Base-by-base conservation (phyloP, 805 yeast species). In the Candida sithepensis region DNA sequence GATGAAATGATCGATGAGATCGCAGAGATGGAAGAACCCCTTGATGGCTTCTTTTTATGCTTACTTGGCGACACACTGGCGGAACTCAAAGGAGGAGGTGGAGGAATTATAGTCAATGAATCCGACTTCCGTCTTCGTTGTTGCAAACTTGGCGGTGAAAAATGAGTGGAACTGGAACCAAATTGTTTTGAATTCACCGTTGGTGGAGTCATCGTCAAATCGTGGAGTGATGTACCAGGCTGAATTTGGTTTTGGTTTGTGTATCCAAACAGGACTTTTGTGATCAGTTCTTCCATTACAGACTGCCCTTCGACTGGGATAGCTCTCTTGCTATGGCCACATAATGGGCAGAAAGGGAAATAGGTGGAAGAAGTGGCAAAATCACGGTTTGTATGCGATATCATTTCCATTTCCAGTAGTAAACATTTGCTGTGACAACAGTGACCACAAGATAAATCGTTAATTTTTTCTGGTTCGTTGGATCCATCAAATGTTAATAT, bases 381-480 rank as follows among this genome's bases (percentile, higher is more conserved):
- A 18, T 51, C 32, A 14, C 19, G 51, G 3, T 47, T 22, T 8
- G 48, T 16, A 3, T 44, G 34, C 1, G 53, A 16, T 4, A 49
- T 22, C 20, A 57, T 51, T 39, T 66, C 72, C 57, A 73, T 59
- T 20, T 69, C 69, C 7, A 79, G 59, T 2, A 65, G 48, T 14
- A 81, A 67, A 58, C 89, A 83, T 46, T 80, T 79, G 44, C 79
- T 82, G 58, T 83, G 89, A 36, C 74, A 68, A 39, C 67, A 61
- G 58, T 82, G 86, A 1, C 74, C 77, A 63, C 89, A 83, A 36
- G 61, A 61, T 28, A 82, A 64, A 47, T 72, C 74, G 13, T 82
- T 62, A 2, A 79, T 61, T 40, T 66, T 69, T 47, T 68, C 72
- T 8, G 52, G 44, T 7, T 48, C 53, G 4, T 37, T 22, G 3